Evolutionary conservation across 2,329 filamentous ascomycete species (phyloP).

Genomic region (Xylariaceae sp.): DNA sequence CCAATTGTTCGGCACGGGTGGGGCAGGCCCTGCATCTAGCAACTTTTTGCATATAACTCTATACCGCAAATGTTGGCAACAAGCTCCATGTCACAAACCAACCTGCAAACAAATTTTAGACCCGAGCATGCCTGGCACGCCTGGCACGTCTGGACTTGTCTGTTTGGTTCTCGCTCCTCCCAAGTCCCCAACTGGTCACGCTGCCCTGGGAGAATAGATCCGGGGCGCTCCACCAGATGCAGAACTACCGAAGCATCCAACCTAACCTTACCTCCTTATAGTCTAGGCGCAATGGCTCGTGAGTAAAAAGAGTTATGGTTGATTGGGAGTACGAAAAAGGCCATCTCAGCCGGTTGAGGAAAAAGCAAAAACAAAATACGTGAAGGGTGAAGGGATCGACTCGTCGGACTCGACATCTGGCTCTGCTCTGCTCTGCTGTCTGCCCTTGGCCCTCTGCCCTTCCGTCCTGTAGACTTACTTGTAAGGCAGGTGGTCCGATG

Average conservation of each 20-base stretch:
- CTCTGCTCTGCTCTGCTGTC: no score
- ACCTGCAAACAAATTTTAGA: constrained; percentile 13
- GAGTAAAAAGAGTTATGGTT: constrained; percentile 6
- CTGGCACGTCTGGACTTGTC: no score
- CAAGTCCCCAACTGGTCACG: no score
- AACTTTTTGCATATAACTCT: constrained; percentile 15
- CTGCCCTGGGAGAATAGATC: no score
- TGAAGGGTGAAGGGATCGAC: constrained; percentile 5
- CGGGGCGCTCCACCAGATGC: no score
- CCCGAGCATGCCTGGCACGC: constrained; percentile 12
- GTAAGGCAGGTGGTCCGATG: constrained; percentile 10
- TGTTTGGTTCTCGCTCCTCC: constrained; percentile 10
- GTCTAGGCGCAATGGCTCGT: no score
- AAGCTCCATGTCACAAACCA: constrained; percentile 12
- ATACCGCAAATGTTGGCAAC: constrained; percentile 11
- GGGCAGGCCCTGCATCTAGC: constrained; percentile 17
- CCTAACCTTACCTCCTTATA: no score
- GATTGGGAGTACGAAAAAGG: no score
- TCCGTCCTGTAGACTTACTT: constrained; percentile 9
- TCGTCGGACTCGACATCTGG: constrained; percentile 17
- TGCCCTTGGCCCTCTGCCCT: no score
- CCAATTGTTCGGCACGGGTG: constrained; percentile 21
- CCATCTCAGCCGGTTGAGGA: constrained; percentile 16
- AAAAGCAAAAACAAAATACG: constrained; percentile 5
- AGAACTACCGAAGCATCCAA: no score